A percentile compares a stretch with the other conserved stretches of the same genome.
These are phyloP conservation scores for Galium porrigens DNA, from an alignment of 305 asterid genomes.

Conservation along the genomic window DNA sequence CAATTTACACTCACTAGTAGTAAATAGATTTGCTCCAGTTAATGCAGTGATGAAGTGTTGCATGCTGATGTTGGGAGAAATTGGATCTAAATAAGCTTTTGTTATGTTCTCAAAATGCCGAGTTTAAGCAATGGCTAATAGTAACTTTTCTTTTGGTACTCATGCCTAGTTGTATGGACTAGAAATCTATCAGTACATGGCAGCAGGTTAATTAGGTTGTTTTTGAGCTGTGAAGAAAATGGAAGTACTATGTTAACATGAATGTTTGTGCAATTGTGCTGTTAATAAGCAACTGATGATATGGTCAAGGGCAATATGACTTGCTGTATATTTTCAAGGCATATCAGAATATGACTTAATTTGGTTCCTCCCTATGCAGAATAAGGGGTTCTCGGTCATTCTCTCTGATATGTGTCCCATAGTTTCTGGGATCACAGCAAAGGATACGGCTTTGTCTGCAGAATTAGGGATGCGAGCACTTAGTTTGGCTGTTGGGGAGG, in stretches of 20 bases:
- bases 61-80: background rate
- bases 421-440: constrained; percentile 69
- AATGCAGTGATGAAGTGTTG: background rate
- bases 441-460: constrained; percentile 67
- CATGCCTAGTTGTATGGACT: background rate
- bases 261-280: background rate
- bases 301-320: background rate
- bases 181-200: background rate
- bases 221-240: background rate
- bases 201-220: background rate
- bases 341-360: background rate
- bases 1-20: background rate
- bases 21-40: background rate
- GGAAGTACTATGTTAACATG: background rate
- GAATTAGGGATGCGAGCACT: constrained; percentile 72
- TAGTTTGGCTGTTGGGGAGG: constrained; percentile 59
- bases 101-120: background rate
- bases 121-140: background rate
- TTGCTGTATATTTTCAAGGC: background rate
- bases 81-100: background rate
- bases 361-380: constrained; percentile 29
- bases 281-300: background rate
- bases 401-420: constrained; percentile 86
- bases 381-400: constrained; percentile 60
- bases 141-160: background rate